phyloP scores from a whole-genome alignment of 441 rosid genomes.

The Isatis lusitanica region DNA sequence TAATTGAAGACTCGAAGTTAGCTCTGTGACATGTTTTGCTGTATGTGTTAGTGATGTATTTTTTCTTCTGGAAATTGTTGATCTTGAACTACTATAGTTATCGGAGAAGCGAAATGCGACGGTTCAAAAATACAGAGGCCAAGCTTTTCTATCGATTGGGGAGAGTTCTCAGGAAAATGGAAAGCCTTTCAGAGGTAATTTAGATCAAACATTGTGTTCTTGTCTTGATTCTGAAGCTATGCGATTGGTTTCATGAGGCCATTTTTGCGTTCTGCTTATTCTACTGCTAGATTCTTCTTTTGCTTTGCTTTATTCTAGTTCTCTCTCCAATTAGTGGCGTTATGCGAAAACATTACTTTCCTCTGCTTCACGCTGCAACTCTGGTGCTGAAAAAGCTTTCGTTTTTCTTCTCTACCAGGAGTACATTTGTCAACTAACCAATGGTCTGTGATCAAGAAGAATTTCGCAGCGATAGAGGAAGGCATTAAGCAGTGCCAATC shows the following conservation, averaged over 20 bases:
- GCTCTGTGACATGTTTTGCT: background rate
- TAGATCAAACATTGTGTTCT: background rate
- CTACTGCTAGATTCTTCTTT: background rate
- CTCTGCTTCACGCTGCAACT: background rate
- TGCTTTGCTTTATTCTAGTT: too few species aligned
- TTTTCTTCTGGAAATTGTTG: background rate
- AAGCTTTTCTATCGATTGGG: slow-evolving; percentile 50
- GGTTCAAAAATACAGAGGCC: slow-evolving; percentile 53
- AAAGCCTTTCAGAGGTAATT: slow-evolving; percentile 52
- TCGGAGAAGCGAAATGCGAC: slow-evolving; percentile 52
- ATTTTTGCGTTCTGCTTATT: background rate
- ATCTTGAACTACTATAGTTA: slow-evolving; percentile 43
- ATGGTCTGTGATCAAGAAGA: slow-evolving; percentile 57
- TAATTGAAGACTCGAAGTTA: background rate
- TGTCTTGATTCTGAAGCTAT: slow-evolving; percentile 8
- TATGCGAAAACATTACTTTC: background rate
- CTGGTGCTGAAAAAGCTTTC: slow-evolving; percentile 1
- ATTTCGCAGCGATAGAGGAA: slow-evolving; percentile 58
- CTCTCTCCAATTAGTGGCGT: background rate
- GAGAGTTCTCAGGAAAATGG: slow-evolving; percentile 49
- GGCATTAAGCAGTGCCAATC: slow-evolving; percentile 53
- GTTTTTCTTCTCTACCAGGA: slow-evolving; percentile 45
- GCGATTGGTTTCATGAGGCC: background rate
- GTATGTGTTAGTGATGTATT: background rate
- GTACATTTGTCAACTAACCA: slow-evolving; percentile 53